Base-by-base conservation (phyloP, 208 protist species). In the Trypanosoma scelopori region DNA sequence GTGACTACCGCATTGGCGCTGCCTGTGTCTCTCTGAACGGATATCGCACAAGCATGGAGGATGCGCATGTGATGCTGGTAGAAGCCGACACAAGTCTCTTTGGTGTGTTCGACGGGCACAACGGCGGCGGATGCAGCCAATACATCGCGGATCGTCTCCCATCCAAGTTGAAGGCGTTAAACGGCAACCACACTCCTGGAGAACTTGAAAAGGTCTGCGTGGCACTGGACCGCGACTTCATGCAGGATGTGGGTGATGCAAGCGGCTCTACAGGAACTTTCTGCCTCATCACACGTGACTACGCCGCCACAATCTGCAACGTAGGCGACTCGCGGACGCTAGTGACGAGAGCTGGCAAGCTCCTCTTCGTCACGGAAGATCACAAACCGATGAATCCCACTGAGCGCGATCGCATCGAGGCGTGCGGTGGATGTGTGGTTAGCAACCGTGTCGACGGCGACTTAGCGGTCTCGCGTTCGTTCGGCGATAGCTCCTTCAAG, bases 401-500 rank as follows among this genome's bases (percentile, higher is more conserved):
- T 16, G 92, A 98, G 73, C 62, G 62, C 11, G 71, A 85, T 37
- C 92, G 96, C 52, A 98, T 98, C 53, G 71, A 85, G 55, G 81
- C 75, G 30, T 85, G 80, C 52, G 93, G 92, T 27, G 96, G 96
- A 28, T 90, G 76, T 61, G 93, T 98, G 39, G 65, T 82, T 52
- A 78, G 79, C 48, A 84, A 81, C 55, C 88, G 96, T 42, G 96
- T 98, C 5, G 90, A 97, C 67, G 96, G 96, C 45, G 88, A 93
- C 63, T 82, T 98, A 13, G 96, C 93, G 45, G 91, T 98, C 20
- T 94, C 87, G 6, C 88, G 96, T 28, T 89, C 96, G 18, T 94
- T 98, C 41, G 96, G 96, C n/a, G 96, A 98, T 69, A 73, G 70
- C 50, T 69, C 82, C 30, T 98, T 97, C 76, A 98, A 98, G 70